These are phyloP conservation scores for Penicillium mononematosum DNA, from an alignment of 495 filamentous ascomycete species.

Conservation along the genomic window DNA sequence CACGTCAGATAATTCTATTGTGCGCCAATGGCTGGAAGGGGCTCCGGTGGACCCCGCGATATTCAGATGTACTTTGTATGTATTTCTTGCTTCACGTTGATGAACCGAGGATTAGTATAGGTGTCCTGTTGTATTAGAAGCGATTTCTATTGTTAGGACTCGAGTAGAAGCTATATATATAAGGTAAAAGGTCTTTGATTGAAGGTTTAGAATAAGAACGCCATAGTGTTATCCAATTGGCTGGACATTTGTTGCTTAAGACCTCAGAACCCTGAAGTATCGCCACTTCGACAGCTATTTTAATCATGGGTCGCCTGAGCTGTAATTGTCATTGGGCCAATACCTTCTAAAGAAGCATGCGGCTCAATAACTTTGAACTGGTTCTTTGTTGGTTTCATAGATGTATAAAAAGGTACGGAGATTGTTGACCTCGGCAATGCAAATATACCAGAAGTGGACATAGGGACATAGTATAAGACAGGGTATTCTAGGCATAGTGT, in stretches of 20 bases:
- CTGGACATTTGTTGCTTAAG: slow-evolving; percentile 4
- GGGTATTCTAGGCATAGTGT: neutral
- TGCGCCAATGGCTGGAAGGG: slow-evolving; percentile 23
- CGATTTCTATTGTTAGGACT: neutral
- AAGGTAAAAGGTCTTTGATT: neutral
- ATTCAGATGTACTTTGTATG: neutral
- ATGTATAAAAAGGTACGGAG: neutral
- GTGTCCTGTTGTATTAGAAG: neutral
- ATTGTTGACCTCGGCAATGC: slow-evolving; percentile 5
- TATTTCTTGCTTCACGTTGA: neutral
- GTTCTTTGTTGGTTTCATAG: neutral
- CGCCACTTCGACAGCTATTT: slow-evolving; percentile 9
- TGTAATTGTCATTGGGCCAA: neutral
- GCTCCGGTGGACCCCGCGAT: slow-evolving; percentile 30
- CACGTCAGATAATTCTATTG: slow-evolving; percentile 14
- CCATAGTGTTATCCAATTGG: slow-evolving; percentile 9
- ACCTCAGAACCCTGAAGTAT: slow-evolving; percentile 12
- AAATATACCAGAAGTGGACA: neutral
- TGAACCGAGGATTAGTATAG: neutral
- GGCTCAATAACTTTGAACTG: slow-evolving; percentile 1
- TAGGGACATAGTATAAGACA: neutral
- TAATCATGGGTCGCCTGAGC: neutral
- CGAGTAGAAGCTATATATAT: neutral
- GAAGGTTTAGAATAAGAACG: neutral
- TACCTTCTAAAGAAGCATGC: neutral